A percentile compares a stretch with the other conserved stretches of the same genome.
These are phyloP conservation scores for Polygonum aviculare DNA, from an alignment of 148 eudicot species.

Conservation along the genomic window DNA sequence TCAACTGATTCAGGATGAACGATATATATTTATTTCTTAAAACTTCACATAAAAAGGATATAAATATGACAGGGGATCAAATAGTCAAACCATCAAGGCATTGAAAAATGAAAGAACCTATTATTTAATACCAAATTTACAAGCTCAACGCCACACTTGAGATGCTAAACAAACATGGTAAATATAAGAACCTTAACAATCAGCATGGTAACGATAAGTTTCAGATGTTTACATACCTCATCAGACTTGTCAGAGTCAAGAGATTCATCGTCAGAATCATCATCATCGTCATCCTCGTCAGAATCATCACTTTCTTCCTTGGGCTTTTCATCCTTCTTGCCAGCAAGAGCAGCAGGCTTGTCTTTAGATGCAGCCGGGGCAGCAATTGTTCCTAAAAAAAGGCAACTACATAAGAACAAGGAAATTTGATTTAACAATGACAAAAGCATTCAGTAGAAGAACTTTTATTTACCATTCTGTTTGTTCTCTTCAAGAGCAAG, in stretches of 20 bases:
- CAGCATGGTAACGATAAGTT: no score
- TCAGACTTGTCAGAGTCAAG: constrained; percentile 22
- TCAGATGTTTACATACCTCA: neutral
- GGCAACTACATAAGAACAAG: neutral
- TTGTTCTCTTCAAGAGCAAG: neutral
- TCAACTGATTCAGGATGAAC: no score
- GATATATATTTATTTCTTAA: no score
- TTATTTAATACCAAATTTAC: no score
- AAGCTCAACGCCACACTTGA: no score
- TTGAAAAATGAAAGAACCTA: no score
- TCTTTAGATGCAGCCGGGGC: constrained; percentile 19
- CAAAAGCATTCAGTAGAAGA: neutral
- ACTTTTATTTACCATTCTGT: neutral
- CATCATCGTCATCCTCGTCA: constrained; percentile 25
- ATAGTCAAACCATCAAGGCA: no score
- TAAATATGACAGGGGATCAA: no score
- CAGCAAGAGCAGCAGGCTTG: constrained; percentile 19
- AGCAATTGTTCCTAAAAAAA: neutral
- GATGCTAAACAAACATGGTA: no score
- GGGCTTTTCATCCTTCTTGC: constrained; percentile 24
- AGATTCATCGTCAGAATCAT: constrained; percentile 20
- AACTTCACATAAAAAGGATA: no score
- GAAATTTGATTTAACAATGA: neutral
- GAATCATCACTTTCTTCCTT: constrained; percentile 24
- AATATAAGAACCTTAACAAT: no score